phyloP scores from a whole-genome alignment of 2,329 filamentous ascomycete genomes.

The Fusarium nanum region DNA sequence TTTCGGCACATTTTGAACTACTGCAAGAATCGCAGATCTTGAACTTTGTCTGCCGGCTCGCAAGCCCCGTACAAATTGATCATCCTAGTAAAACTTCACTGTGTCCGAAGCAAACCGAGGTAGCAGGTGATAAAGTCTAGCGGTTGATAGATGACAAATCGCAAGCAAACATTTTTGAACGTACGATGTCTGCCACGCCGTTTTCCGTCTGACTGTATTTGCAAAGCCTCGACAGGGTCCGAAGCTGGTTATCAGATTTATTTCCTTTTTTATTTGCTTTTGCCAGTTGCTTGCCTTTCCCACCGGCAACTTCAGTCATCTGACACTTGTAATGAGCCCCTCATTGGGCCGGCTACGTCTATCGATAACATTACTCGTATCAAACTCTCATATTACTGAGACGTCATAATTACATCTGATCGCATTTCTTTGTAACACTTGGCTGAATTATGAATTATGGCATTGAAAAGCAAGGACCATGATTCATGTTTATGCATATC shows the following conservation, averaged over 20 bases:
- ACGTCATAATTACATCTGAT: background rate
- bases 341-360: background rate
- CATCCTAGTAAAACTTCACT: background rate
- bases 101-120: background rate
- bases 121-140: background rate
- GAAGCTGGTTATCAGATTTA: background rate
- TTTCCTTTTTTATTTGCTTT: background rate
- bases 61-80: background rate
- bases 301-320: background rate
- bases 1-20: background rate
- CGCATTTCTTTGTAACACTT: background rate
- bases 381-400: background rate
- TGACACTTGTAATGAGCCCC: accelerated
- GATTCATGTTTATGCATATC: background rate
- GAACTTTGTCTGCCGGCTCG: background rate
- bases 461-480: background rate
- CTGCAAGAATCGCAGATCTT: background rate
- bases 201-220: background rate
- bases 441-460: background rate
- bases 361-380: background rate
- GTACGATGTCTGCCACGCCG: background rate
- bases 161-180: background rate
- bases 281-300: background rate
- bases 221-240: background rate
- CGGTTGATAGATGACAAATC: background rate